A percentile compares a stretch with the other conserved stretches of the same genome.
Evolutionary conservation across 2,329 filamentous ascomycete genomes (phyloP).

Genomic region (Aspergillus pseudoterreus): DNA sequence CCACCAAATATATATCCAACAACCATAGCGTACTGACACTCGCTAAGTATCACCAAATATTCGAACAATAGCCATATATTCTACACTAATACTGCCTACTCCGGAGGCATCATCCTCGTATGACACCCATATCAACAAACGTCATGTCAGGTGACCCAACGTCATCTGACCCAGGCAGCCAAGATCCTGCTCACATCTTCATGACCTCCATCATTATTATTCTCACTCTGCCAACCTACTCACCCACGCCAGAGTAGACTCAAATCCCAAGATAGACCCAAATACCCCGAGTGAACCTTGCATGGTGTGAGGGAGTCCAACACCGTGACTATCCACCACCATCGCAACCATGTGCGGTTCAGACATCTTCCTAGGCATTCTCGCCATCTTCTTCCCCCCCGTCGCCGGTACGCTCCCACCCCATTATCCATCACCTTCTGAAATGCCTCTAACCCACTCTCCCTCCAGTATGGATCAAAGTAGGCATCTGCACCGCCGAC

Average conservation of each 20-base stretch:
- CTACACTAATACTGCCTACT: too few species aligned
- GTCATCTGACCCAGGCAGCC: constrained; percentile 11
- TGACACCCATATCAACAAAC: neutral
- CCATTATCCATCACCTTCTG: constrained; percentile 3
- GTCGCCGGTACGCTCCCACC: constrained; percentile 47
- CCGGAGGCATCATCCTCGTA: too few species aligned
- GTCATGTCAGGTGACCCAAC: constrained; percentile 9
- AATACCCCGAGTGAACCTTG: neutral
- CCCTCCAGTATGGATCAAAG: constrained; percentile 84
- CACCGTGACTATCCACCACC: constrained; percentile 3
- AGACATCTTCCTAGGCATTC: constrained; percentile 58
- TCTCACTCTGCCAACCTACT: neutral
- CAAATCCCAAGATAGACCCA: neutral
- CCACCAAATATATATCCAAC: neutral
- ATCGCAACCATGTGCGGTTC: constrained; percentile 52
- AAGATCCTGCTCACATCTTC: neutral
- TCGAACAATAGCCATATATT: too few species aligned
- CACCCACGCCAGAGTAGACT: too few species aligned
- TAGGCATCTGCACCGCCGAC: constrained; percentile 87
- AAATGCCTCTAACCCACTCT: constrained; percentile 25
- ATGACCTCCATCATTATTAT: neutral
- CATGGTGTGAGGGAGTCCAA: constrained; percentile 1
- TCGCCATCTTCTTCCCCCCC: constrained; percentile 60
- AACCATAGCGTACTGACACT: too few species aligned
- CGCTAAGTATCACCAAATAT: too few species aligned